Base-by-base conservation (phyloP, 2,329 filamentous ascomycete species). In the Cytospora mali region DNA sequence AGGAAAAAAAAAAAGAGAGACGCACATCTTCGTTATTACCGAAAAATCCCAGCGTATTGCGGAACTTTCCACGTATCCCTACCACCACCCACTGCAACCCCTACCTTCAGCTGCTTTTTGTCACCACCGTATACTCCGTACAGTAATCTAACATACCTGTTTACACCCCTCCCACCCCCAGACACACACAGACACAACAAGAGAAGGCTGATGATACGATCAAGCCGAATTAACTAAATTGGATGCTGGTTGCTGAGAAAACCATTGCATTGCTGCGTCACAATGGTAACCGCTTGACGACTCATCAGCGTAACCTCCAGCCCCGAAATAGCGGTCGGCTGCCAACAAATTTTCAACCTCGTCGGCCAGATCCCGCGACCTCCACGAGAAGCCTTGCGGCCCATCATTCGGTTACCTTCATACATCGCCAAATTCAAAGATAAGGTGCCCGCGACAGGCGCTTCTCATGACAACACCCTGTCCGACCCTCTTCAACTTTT, bases 1-100 rank as follows among this genome's bases (percentile, higher is more conserved):
- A 59, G 60, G 53, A 35, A 54, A 33, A 52, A 35, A 53, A 56
- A 35, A 54, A 33, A 52, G 50, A 53, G 50, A 60, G 58, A 14
- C 39, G 46, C 50, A 55, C 52, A 60, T 51, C 62, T 57, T 65
- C 61, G 63, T 65, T 65, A 65, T 63, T 63, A 60, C 63, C 63
- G 63, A 64, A 50, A 14, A 53, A 31, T 49, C 46, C 60, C 31
- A 42, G 27, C 39, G 13, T 21, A 18, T 28, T 25, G 31, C 28
- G 46, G 31, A n/a, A 25, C 23, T 35, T 9, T 18, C n/a, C 11
- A 21, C 21, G n/a, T 23, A 46, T n/a, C n/a, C 31, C 31, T 13
- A 31, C 29, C 29, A 33, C 31, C 6, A n/a, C 31, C 31, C 31
- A 9, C 31, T 13, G 9, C 31, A 33, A 33, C 31, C 31, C 9